Evolutionary conservation across 163 green algal species (phyloP).

Genomic region (Smithsoniella earleae): DNA sequence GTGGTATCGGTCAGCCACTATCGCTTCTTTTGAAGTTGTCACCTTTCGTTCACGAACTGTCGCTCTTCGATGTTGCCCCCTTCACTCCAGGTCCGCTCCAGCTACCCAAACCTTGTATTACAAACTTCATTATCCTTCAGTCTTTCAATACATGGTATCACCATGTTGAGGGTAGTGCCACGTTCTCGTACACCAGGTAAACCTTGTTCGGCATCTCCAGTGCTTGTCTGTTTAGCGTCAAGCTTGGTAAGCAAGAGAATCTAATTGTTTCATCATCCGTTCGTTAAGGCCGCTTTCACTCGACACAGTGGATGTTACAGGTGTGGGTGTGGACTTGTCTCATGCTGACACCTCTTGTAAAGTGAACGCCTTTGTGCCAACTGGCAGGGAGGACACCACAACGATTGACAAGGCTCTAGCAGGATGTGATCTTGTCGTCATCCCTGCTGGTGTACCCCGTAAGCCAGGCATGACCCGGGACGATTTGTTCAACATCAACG

Average conservation of each 20-base stretch:
- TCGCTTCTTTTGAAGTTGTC: constrained; percentile 86
- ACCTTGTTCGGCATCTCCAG: too few species aligned
- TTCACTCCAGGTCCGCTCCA: constrained; percentile 35
- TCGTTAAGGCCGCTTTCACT: too few species aligned
- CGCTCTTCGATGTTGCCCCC: constrained; percentile 88
- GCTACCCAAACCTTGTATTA: neutral
- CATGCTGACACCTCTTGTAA: constrained; percentile 61
- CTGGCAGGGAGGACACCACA: neutral
- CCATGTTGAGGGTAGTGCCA: neutral
- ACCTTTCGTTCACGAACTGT: constrained; percentile 66
- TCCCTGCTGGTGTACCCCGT: constrained; percentile 90
- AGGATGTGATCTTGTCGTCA: constrained; percentile 85
- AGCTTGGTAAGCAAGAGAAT: too few species aligned
- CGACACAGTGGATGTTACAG: constrained; percentile 40
- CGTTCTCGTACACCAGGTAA: too few species aligned
- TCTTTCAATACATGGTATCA: neutral
- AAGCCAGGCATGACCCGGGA: constrained; percentile 99
- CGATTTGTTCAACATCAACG: constrained; percentile 93
- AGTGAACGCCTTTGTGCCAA: constrained; percentile 33
- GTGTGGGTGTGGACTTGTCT: constrained; percentile 70
- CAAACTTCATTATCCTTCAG: neutral
- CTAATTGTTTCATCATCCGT: too few species aligned
- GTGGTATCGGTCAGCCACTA: constrained; percentile 95
- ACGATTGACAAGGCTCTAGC: constrained; percentile 49
- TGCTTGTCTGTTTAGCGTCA: too few species aligned